A percentile compares a stretch with the other conserved stretches of the same genome.
phyloP scores from a whole-genome alignment of 2,329 filamentous ascomycete genomes.

The Sporothrix schenckii region DNA sequence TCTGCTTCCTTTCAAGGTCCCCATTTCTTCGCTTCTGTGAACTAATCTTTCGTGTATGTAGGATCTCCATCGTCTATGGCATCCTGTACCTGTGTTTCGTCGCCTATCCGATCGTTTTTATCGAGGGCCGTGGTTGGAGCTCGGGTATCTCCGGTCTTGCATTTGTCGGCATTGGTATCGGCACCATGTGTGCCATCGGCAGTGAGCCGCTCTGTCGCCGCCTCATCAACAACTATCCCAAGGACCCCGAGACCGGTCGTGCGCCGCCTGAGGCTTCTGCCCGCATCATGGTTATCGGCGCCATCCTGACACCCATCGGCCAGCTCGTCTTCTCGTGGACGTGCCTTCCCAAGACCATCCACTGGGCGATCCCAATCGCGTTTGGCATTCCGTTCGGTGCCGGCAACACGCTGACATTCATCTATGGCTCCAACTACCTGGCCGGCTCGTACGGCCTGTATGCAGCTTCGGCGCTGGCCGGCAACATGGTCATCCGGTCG shows the following conservation, averaged over 20 bases:
- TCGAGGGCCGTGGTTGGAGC: slow-evolving; percentile 73
- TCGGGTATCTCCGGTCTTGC: slow-evolving; percentile 73
- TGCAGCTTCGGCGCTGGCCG: slow-evolving; percentile 73
- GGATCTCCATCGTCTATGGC: slow-evolving; percentile 81
- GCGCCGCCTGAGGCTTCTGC: slow-evolving; percentile 79
- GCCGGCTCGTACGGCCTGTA: slow-evolving; percentile 76
- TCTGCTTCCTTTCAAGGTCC: background rate
- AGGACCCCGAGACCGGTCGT: slow-evolving; percentile 74
- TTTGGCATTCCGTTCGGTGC: slow-evolving; percentile 76
- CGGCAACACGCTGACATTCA: slow-evolving; percentile 75
- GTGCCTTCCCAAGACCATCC: slow-evolving; percentile 72
- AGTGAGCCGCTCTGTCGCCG: slow-evolving; percentile 72
- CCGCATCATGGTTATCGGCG: slow-evolving; percentile 75
- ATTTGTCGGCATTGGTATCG: slow-evolving; percentile 71
- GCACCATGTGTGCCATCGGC: slow-evolving; percentile 63
- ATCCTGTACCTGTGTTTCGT: slow-evolving; percentile 87
- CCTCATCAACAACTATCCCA: slow-evolving; percentile 75
- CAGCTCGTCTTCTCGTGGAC: slow-evolving; percentile 91
- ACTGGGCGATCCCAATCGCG: slow-evolving; percentile 75
- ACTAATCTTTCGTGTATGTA: slow-evolving; percentile 40
- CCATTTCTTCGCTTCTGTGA: background rate
- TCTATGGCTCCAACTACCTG: slow-evolving; percentile 77
- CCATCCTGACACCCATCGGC: slow-evolving; percentile 72
- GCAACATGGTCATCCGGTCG: slow-evolving; percentile 71
- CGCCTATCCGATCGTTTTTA: slow-evolving; percentile 84